Evolutionary conservation across 768 basidiomycete genomes (phyloP), one percentile per base, ranked within the genome.

Genomic region (Hebeloma cylindrosporum): DNA sequence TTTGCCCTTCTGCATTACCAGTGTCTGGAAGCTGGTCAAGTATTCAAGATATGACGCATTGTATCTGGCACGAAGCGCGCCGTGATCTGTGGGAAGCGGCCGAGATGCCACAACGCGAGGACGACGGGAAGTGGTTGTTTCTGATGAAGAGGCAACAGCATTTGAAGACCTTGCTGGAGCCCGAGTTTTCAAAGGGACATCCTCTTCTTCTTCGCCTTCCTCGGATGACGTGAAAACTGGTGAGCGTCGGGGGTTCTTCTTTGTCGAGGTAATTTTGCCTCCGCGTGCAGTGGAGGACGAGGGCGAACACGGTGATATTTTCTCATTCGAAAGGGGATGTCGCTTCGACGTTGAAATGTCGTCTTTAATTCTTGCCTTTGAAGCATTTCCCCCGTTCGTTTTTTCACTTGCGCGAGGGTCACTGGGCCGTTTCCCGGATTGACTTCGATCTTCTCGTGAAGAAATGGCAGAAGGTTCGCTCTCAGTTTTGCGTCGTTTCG

Each of bases 171-270:
- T 53, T 3, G 33, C 10, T 26, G 50, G 16, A 31, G 43, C 34
- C 22, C 42, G 50, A 2, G 17, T 27, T 29, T 39, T 48, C 21
- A 45, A 30, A 2, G 38, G 48, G 18, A 37, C 17, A 1, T 51
- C 52, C 17, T 53, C 58, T 7, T 62, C 63, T 46, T 76, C 71
- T 17, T 69, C 71, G 56, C 82, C 80, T 39, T 84, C 79, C 28
- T 82, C 82, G 1, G 83, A 82, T 1, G 83, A 83, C 1, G 84
- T 85, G 49, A 82, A 85, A 39, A 80, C 74, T 1, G 80, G 82
- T 2, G 81, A 78, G 31, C 65, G 71, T 33, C 83, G 79, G 33
- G 79, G 71, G 14, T 53, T 42, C 43, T 78, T 81, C 20, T 46
- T 26, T 7, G 49, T 27, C n/a, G 10, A 18, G 29, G 31, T 45